These are phyloP conservation scores for Cubamyces sp. DNA, from an alignment of 768 basidiomycete species.

Conservation along the genomic window DNA sequence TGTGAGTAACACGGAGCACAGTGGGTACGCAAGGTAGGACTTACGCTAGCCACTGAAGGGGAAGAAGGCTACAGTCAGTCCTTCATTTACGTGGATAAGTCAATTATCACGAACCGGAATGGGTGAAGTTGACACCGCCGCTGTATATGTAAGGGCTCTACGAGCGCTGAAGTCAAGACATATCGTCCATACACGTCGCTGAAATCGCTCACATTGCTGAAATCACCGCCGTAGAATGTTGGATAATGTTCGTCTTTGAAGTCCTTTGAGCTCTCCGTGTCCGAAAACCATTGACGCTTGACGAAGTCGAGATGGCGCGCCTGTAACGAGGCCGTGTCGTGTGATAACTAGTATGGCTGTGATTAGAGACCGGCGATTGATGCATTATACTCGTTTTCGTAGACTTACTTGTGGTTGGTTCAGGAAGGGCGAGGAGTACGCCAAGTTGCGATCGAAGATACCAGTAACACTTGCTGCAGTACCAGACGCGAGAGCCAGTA, in stretches of 20 bases:
- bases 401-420: background rate
- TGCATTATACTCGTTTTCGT: too few relatives aligned
- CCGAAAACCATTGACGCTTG: conserved; percentile 39
- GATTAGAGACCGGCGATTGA: too few relatives aligned
- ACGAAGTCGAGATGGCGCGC: conserved; percentile 34
- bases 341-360: conserved; percentile 38
- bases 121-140: conserved; percentile 55
- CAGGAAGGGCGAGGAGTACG: background rate
- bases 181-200: background rate
- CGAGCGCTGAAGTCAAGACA: background rate
- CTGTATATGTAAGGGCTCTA: conserved; percentile 53
- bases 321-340: conserved; percentile 42
- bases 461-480: background rate
- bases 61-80: too few relatives aligned
- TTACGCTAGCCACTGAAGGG: conserved; percentile 51
- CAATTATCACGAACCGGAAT: conserved; percentile 40
- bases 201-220: conserved; percentile 46
- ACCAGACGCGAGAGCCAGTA: too few relatives aligned
- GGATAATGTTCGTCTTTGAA: conserved; percentile 53
- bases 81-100: background rate
- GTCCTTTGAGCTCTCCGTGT: conserved; percentile 32
- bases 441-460: conserved; percentile 12
- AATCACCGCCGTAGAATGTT: conserved; percentile 52
- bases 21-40: conserved; percentile 13
- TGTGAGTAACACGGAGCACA: too few relatives aligned